A percentile compares a stretch with the other conserved stretches of the same genome.
These are phyloP conservation scores for Artemisia annua DNA, from an alignment of 129 eudicot species.

Conservation along the genomic window DNA sequence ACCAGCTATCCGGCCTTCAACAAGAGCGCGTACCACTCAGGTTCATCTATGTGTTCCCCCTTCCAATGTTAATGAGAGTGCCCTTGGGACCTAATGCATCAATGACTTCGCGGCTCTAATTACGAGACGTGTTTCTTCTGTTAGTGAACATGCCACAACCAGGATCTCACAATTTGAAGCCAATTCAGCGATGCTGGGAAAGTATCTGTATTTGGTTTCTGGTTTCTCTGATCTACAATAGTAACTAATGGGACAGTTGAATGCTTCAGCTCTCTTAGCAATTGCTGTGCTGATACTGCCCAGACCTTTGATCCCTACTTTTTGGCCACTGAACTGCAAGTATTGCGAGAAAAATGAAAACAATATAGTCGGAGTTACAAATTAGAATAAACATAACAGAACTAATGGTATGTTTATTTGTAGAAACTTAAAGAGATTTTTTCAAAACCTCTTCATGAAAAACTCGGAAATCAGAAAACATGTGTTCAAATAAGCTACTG, in stretches of 20 bases:
- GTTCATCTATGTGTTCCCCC: constrained; percentile 83
- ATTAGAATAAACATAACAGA: too few relatives aligned
- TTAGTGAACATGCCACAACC: constrained; percentile 68
- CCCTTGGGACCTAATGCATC: constrained; percentile 77
- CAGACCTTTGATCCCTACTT: constrained; percentile 72
- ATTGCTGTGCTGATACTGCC: constrained; percentile 91
- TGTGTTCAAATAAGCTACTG: too few relatives aligned
- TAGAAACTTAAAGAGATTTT: too few relatives aligned
- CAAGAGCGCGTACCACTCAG: too few relatives aligned
- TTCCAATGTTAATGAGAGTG: constrained; percentile 65
- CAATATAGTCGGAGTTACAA: too few relatives aligned
- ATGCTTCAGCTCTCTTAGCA: constrained; percentile 82
- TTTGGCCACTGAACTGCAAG: constrained; percentile 58
- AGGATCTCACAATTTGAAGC: constrained; percentile 75
- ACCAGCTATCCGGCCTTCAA: too few relatives aligned
- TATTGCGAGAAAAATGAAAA: too few relatives aligned
- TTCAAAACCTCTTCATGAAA: too few relatives aligned
- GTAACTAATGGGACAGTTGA: constrained; percentile 72
- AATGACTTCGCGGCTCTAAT: constrained; percentile 68
- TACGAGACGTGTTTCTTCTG: constrained; percentile 67
- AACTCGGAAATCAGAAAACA: too few relatives aligned
- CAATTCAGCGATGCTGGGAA: constrained; percentile 52
- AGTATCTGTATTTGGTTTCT: constrained; percentile 53
- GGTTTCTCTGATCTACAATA: constrained; percentile 64
- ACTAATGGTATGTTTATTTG: too few relatives aligned